Conservation (phyloP, 176 grass and related monocot genomes). For the Zoysia japonica region DNA sequence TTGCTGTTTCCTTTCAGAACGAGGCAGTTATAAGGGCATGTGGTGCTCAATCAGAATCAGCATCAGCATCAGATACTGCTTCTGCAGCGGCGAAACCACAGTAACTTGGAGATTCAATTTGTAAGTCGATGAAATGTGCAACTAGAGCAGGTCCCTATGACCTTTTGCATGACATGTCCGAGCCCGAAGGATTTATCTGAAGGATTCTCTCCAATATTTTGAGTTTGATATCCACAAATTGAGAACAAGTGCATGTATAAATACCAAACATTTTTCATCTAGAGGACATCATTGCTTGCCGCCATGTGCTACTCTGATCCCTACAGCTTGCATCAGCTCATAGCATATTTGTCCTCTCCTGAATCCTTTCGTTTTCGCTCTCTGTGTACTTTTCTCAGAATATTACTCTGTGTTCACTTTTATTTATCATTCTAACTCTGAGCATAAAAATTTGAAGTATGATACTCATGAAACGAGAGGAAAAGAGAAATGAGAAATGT, state of each 20-base stretch:
- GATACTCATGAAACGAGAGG: no score
- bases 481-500: no score
- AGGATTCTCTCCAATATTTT: conserved; percentile 20
- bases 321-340: conserved; percentile 25
- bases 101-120: conserved; percentile 23
- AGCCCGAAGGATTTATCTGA: conserved; percentile 2
- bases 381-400: conserved; percentile 21
- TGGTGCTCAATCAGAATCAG: conserved; percentile 32
- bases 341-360: conserved; percentile 20
- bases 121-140: conserved; percentile 1
- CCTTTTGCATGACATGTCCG: conserved; percentile 14
- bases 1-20: conserved; percentile 38
- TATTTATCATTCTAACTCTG: no score
- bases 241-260: conserved; percentile 31
- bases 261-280: conserved; percentile 5
- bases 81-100: conserved; percentile 11
- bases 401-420: no score
- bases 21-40: conserved; percentile 57
- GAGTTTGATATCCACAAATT: conserved; percentile 22
- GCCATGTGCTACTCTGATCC: conserved; percentile 29
- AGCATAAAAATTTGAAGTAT: no score
- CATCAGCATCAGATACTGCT: not conserved
- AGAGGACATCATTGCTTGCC: conserved; percentile 43
- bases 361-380: not conserved
- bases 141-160: conserved; percentile 5